phyloP scores from a whole-genome alignment of 2,329 filamentous ascomycete species.

The Fusarium paranaense region DNA sequence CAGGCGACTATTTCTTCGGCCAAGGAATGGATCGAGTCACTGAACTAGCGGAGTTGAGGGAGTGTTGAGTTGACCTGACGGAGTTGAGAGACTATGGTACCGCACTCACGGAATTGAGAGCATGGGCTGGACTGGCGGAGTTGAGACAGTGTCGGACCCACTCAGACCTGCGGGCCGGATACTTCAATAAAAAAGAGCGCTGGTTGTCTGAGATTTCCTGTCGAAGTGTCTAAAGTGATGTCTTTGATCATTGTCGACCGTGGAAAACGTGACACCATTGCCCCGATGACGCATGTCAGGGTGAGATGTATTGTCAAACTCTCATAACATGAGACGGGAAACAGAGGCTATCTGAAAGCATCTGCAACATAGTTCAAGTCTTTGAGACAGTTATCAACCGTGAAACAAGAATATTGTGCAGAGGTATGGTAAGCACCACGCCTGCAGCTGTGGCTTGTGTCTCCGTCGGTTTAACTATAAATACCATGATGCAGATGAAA shows the following conservation, averaged over 20 bases:
- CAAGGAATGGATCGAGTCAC: not conserved
- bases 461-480: not conserved
- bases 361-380: not conserved
- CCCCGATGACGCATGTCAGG: not conserved
- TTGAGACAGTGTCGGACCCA: not conserved
- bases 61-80: not conserved
- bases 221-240: not conserved
- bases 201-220: not conserved
- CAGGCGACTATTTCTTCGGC: conserved; percentile 25
- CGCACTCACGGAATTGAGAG: not conserved
- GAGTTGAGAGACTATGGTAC: not conserved
- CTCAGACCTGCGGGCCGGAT: not conserved
- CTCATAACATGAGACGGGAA: not conserved
- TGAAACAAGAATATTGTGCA: not conserved
- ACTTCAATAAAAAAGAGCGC: not conserved
- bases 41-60: not conserved
- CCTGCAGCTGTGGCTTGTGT: not conserved
- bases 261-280: not conserved
- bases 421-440: not conserved
- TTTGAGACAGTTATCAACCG: not conserved
- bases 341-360: not conserved
- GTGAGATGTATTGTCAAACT: not conserved
- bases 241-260: not conserved
- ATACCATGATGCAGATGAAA: not conserved
- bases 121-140: not conserved